These are phyloP conservation scores for Teunomyces pallodes DNA, from an alignment of 805 yeast genomes.

Conservation along the genomic window DNA sequence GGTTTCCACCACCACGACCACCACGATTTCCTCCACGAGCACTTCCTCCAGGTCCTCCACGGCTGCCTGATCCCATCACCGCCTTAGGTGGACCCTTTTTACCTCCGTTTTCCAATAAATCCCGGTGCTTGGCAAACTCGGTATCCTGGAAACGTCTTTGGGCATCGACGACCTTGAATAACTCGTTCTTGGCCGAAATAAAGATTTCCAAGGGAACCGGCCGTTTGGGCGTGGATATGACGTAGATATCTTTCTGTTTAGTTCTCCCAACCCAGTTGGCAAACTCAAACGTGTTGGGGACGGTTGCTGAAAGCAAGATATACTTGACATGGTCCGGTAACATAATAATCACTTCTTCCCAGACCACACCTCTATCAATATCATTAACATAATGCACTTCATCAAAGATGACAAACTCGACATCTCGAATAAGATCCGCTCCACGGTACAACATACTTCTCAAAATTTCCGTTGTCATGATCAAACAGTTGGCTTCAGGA, in stretches of 20 bases:
- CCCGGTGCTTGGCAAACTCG: slow-evolving; percentile 62
- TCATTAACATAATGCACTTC: slow-evolving; percentile 98
- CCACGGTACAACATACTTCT: slow-evolving; percentile 96
- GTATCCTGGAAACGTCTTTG: slow-evolving; percentile 64
- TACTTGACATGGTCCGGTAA: slow-evolving; percentile 94
- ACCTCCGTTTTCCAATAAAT: slow-evolving; percentile 41
- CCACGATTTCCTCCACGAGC: slow-evolving; percentile 45
- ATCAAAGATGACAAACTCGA: slow-evolving; percentile 95
- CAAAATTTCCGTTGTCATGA: slow-evolving; percentile 96
- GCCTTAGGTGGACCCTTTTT: slow-evolving; percentile 38
- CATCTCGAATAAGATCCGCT: slow-evolving; percentile 94
- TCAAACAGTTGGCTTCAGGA: slow-evolving; percentile 92
- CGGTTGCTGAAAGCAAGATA: slow-evolving; percentile 91
- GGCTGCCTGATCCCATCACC: slow-evolving; percentile 37
- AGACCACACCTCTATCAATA: slow-evolving; percentile 95
- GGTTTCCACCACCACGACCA: slow-evolving; percentile 12
- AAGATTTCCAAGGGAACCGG: slow-evolving; percentile 93
- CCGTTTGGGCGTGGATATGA: slow-evolving; percentile 92
- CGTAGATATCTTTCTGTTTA: slow-evolving; percentile 92
- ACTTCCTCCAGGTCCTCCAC: slow-evolving; percentile 43
- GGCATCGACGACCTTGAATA: slow-evolving; percentile 72
- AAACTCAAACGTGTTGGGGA: slow-evolving; percentile 96
- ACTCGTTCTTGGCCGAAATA: slow-evolving; percentile 75
- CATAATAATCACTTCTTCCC: slow-evolving; percentile 99
- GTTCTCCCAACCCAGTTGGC: slow-evolving; percentile 99